phyloP scores from a whole-genome alignment of 2,329 filamentous ascomycete species.

The Pseudocercospora vitis region DNA sequence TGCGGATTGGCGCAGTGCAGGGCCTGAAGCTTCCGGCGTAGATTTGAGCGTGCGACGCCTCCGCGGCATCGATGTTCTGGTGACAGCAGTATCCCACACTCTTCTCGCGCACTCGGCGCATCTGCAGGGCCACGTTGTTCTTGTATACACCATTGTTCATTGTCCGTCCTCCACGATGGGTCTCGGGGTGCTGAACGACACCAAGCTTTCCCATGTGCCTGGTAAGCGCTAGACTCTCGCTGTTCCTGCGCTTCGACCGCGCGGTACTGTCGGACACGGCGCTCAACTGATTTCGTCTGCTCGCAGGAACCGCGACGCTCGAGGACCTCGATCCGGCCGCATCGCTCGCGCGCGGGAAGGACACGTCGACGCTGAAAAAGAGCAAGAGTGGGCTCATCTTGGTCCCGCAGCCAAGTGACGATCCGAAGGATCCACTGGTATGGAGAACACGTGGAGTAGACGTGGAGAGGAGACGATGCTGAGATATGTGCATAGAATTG shows the following conservation, averaged over 20 bases:
- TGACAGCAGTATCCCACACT: background rate
- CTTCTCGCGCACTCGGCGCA: background rate
- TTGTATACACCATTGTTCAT: background rate
- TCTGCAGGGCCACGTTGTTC: too few relatives aligned
- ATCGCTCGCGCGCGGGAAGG: conserved; percentile 22
- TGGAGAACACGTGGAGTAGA: conserved; percentile 22
- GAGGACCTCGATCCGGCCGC: conserved; percentile 37
- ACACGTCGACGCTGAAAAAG: conserved; percentile 29
- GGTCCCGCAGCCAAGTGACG: conserved; percentile 85
- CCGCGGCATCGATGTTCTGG: background rate
- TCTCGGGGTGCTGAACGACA: conserved; percentile 26
- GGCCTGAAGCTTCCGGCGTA: conserved; percentile 2
- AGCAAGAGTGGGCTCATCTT: conserved; percentile 56
- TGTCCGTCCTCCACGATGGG: conserved; percentile 18
- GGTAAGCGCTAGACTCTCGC: conserved; percentile 16
- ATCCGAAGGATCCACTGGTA: conserved; percentile 84
- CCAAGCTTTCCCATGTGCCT: conserved; percentile 25
- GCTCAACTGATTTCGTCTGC: conserved; percentile 1
- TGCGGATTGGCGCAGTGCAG: background rate
- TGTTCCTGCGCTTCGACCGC: background rate
- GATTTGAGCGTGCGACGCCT: conserved; percentile 1
- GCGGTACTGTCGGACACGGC: background rate
- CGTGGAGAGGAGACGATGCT: conserved; percentile 3
- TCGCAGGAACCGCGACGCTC: conserved; percentile 49
- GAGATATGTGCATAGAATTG: conserved; percentile 61